Evolutionary conservation across 129 eudicot genomes (phyloP).

Genomic region (Escallonia rubra): DNA sequence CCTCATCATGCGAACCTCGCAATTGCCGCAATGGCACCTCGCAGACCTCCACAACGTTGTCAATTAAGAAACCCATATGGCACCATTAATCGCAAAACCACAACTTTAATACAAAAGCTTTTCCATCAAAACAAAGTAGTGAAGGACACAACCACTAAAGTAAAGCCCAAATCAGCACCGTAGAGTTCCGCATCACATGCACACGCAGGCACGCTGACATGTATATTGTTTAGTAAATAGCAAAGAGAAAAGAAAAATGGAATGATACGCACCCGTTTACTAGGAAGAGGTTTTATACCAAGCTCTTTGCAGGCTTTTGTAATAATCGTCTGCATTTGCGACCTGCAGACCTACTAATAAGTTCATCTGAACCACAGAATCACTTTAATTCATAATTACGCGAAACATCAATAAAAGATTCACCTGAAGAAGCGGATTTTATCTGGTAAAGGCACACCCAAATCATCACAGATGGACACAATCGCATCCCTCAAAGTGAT

Average conservation of each 20-base stretch:
- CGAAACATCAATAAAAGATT: background rate
- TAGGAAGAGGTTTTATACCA: slow-evolving; percentile 76
- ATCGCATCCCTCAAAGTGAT: slow-evolving; percentile 81
- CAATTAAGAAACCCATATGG: too few relatives aligned
- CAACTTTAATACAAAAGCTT: too few relatives aligned
- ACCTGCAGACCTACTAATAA: slow-evolving; percentile 39
- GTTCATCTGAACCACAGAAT: background rate
- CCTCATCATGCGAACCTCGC: too few relatives aligned
- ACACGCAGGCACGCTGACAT: too few relatives aligned
- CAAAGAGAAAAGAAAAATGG: background rate
- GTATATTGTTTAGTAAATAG: background rate
- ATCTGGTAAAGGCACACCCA: slow-evolving; percentile 87
- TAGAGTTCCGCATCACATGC: too few relatives aligned
- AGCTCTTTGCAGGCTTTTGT: slow-evolving; percentile 92
- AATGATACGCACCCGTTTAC: slow-evolving; percentile 68
- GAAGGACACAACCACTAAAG: too few relatives aligned
- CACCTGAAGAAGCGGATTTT: slow-evolving; percentile 86
- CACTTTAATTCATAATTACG: background rate
- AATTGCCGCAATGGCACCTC: too few relatives aligned
- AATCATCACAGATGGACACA: slow-evolving; percentile 66
- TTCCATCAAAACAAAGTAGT: too few relatives aligned
- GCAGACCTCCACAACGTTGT: too few relatives aligned
- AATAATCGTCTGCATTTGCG: slow-evolving; percentile 97
- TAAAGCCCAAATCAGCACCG: too few relatives aligned
- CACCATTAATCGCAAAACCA: too few relatives aligned